Percentiles rank a stretch among this genome's conserved stretches.
phyloP scores from a whole-genome alignment of 257 asterid species.

The Ehretia macrophylla region DNA sequence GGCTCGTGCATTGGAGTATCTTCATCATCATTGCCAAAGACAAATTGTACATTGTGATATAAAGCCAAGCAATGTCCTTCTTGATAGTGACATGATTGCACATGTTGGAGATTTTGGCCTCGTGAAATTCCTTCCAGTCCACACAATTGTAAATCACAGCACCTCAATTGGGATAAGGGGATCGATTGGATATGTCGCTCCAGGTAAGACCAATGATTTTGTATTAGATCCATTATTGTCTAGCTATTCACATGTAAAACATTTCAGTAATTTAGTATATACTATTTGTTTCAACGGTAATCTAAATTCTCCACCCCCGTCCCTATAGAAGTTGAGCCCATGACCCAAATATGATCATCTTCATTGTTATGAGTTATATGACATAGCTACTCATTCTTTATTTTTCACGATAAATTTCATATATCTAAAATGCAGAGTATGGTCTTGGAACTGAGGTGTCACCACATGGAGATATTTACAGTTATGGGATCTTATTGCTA shows the following conservation, averaged over 20 bases:
- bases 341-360: too few species aligned
- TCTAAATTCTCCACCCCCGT: too few species aligned
- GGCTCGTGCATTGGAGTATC: slow-evolving; percentile 16
- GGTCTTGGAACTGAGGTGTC: slow-evolving; percentile 14
- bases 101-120: slow-evolving; percentile 19
- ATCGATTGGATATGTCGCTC: slow-evolving; percentile 21
- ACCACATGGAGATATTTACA: slow-evolving; percentile 10
- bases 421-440: slow-evolving; percentile 5
- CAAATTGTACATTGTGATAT: slow-evolving; percentile 18
- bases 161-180: slow-evolving; percentile 13
- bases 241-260: too few species aligned
- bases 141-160: neutral
- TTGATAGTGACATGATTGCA: slow-evolving; percentile 13
- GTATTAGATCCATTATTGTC: too few species aligned
- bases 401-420: too few species aligned
- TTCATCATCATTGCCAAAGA: slow-evolving; percentile 7
- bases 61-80: slow-evolving; percentile 17
- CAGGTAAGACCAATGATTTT: slow-evolving; percentile 6
- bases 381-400: too few species aligned
- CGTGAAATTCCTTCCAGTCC: slow-evolving; percentile 7
- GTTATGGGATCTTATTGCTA: slow-evolving; percentile 12
- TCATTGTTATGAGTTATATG: too few species aligned
- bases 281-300: too few species aligned
- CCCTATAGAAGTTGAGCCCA: too few species aligned
- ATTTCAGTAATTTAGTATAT: too few species aligned